phyloP scores from a whole-genome alignment of 495 filamentous ascomycete genomes.

The Lindgomyces ingoldianus region DNA sequence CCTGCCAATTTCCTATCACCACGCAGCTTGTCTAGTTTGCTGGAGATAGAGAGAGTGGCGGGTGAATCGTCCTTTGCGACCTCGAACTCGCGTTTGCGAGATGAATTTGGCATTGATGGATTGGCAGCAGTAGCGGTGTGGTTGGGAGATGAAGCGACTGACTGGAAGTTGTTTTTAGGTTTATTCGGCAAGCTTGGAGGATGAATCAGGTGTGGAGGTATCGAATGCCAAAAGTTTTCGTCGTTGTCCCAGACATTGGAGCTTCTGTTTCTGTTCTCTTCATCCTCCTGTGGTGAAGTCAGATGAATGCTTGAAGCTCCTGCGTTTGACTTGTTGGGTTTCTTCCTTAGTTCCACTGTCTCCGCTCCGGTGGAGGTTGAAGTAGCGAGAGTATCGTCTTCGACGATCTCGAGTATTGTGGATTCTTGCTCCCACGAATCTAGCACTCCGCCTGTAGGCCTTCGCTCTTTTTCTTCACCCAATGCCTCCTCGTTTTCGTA shows the following conservation, averaged over 20 bases:
- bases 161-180: conserved; percentile 8
- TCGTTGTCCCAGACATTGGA: conserved; percentile 36
- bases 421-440: conserved; percentile 32
- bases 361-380: too few species aligned
- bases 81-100: conserved; percentile 20
- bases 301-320: neutral
- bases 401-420: conserved; percentile 14
- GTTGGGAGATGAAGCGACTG: conserved; percentile 10
- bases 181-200: conserved; percentile 15
- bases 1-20: neutral
- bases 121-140: neutral
- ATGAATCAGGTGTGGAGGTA: conserved; percentile 14
- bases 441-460: conserved; percentile 10
- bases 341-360: too few species aligned
- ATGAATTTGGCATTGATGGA: neutral
- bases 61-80: conserved; percentile 15
- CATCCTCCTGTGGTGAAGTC: neutral
- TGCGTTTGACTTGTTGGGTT: neutral
- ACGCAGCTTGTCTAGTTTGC: neutral
- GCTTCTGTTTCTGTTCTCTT: conserved; percentile 1
- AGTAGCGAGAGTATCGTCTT: too few species aligned
- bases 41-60: neutral
- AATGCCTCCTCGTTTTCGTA: neutral
- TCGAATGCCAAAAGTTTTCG: conserved; percentile 33
- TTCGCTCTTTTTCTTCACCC: conserved; percentile 6